Conservation (phyloP, 495 filamentous ascomycete genomes). For the Xylaria sp. region DNA sequence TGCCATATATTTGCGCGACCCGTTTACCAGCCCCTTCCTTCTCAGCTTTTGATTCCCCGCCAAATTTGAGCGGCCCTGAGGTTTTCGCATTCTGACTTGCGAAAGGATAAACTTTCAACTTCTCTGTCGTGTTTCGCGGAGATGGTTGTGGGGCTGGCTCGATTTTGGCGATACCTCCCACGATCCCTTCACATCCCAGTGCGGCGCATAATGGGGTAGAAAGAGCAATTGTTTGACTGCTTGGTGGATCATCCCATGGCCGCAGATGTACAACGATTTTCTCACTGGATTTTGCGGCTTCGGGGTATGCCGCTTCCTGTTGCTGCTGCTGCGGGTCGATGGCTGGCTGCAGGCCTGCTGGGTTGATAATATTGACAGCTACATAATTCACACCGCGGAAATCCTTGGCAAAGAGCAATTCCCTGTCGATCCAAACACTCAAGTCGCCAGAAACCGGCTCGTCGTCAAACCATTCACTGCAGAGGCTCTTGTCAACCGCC, state of each 20-base stretch:
- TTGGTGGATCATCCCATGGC: slow-evolving; percentile 86
- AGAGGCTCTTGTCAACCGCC: slow-evolving; percentile 71
- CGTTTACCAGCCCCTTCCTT: slow-evolving; percentile 69
- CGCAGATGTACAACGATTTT: slow-evolving; percentile 78
- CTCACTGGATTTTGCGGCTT: slow-evolving; percentile 63
- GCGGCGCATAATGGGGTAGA: slow-evolving; percentile 76
- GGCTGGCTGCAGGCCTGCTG: slow-evolving; percentile 76
- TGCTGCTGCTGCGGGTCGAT: slow-evolving; percentile 76
- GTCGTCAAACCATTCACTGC: slow-evolving; percentile 76
- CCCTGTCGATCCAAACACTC: slow-evolving; percentile 82
- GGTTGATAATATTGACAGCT: slow-evolving; percentile 77
- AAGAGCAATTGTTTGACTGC: slow-evolving; percentile 75
- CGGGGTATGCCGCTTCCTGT: slow-evolving; percentile 59
- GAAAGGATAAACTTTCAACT: slow-evolving; percentile 83
- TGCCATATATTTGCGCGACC: slow-evolving; percentile 61
- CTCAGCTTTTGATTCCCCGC: slow-evolving; percentile 81
- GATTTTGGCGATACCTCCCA: slow-evolving; percentile 87
- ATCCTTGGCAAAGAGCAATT: slow-evolving; percentile 69
- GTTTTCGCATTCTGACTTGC: slow-evolving; percentile 58
- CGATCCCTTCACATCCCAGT: slow-evolving; percentile 71
- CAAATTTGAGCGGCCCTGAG: slow-evolving; percentile 79
- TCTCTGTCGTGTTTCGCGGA: slow-evolving; percentile 47
- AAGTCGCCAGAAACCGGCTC: slow-evolving; percentile 65
- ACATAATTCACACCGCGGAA: slow-evolving; percentile 77
- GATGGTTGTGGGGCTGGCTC: slow-evolving; percentile 62